These are phyloP conservation scores for Podospora fimiseda DNA, from an alignment of 495 filamentous ascomycete species.

Conservation along the genomic window DNA sequence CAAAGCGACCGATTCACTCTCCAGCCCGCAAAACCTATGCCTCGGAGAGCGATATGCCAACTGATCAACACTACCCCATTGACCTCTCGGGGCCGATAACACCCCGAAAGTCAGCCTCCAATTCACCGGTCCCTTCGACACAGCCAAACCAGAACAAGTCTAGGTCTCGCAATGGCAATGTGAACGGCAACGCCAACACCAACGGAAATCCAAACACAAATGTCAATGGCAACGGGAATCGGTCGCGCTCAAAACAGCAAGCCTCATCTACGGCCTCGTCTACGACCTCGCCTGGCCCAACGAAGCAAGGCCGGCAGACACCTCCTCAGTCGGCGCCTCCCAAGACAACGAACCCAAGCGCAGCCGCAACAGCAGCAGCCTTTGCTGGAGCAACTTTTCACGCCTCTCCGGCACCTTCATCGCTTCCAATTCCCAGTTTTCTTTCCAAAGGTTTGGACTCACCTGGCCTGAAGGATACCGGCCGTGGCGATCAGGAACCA, in stretches of 20 bases:
- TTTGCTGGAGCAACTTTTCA: conserved; percentile 97
- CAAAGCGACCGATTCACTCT: conserved; percentile 29
- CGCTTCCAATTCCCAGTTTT: conserved; percentile 90
- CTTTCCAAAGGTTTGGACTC: conserved; percentile 73
- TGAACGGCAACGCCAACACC: not conserved
- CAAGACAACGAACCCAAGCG: conserved; percentile 41
- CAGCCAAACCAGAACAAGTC: conserved; percentile 20
- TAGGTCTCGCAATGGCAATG: conserved; percentile 25
- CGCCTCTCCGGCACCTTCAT: conserved; percentile 84
- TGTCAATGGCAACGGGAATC: conserved; percentile 11
- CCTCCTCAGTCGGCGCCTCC: conserved; percentile 29
- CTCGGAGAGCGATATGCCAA: conserved; percentile 43
- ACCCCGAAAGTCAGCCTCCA: conserved; percentile 26
- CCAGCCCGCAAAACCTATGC: conserved; percentile 38
- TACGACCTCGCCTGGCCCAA: conserved; percentile 28
- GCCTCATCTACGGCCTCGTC: conserved; percentile 1
- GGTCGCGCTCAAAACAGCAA: conserved; percentile 23
- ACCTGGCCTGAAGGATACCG: conserved; percentile 30
- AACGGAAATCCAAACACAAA: conserved; percentile 14
- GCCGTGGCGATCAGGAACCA: conserved; percentile 26
- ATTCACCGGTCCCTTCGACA: conserved; percentile 19
- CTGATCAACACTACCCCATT: conserved; percentile 14
- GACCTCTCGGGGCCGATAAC: conserved; percentile 31
- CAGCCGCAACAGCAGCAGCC: conserved; percentile 49
- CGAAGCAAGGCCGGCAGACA: conserved; percentile 33